Base-by-base conservation (phyloP, 1,284 basidiomycete genomes). In the Moniliella sp. region DNA sequence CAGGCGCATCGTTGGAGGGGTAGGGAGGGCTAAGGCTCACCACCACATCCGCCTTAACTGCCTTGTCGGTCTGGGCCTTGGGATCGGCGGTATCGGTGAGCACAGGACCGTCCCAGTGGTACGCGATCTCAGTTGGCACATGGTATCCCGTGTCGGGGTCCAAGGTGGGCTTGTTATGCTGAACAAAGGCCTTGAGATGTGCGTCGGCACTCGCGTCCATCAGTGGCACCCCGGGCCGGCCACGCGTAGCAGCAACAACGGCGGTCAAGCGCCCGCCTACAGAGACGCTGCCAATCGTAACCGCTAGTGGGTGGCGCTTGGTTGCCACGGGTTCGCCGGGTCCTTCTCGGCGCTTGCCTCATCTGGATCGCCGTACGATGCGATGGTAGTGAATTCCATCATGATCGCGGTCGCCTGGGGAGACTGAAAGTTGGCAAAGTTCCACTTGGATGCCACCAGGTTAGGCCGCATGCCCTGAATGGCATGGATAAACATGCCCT, bases 401-500 rank as follows among this genome's bases (percentile, higher is more conserved):
- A 82, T 77, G 35, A 91, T 68, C 11, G 82, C 56, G 13, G n/a
- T n/a, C n/a, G n/a, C n/a, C 12, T 43, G 37, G 4, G 42, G 21
- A 16, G 62, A 62, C 18, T 69, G 67, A 69, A 99, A 99, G 64
- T 80, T 72, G 32, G 69, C 76, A 66, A 97, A 99, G 68, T 94
- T 94, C 91, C 91, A 99, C 14, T 75, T 67, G 11, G 80, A 67
- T 3, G 91, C 91, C 42, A 93, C 74, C 35, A 84, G 70, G 63
- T 99, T 83, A 33, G 86, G 83, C 7, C 84, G 73, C 83, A 99
- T 93, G 51, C 86, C 88, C 62, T 97, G 91, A 61, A 97, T 88
- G 16, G 91, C 88, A 62, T 91, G 81, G 14, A 91, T 71, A 57
- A 93, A 78, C 74, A 84, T 80, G 23, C 80, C 86, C n/a, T 73